These are phyloP conservation scores for Sarocladium strictum DNA, from an alignment of 2,329 filamentous ascomycete species.

Conservation along the genomic window DNA sequence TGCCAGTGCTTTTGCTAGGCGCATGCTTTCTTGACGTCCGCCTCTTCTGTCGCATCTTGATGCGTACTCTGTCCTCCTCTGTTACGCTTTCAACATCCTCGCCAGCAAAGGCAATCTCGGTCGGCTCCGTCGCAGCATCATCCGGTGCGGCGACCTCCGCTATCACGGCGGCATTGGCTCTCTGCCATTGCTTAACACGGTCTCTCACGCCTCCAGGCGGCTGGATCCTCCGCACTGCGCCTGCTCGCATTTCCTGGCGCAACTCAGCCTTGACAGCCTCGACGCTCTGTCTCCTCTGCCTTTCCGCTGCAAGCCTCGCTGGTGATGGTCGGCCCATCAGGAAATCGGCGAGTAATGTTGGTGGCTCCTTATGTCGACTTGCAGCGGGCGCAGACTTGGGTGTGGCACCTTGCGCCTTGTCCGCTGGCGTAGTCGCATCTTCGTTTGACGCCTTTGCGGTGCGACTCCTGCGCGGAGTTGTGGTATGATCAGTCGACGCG, in stretches of 20 bases:
- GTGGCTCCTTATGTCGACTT: slow-evolving; percentile 22
- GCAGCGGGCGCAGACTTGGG: slow-evolving; percentile 38
- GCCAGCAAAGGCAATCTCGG: slow-evolving; percentile 53
- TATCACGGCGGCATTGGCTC: slow-evolving; percentile 64
- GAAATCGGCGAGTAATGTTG: slow-evolving; percentile 50
- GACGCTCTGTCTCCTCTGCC: slow-evolving; percentile 49
- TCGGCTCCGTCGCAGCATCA: slow-evolving; percentile 49
- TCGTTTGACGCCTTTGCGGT: slow-evolving; percentile 9
- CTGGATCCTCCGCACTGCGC: slow-evolving; percentile 51
- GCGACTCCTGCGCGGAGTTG: not conserved
- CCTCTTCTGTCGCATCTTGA: slow-evolving; percentile 46
- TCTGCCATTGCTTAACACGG: slow-evolving; percentile 81
- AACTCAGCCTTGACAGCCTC: slow-evolving; percentile 51
- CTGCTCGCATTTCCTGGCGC: slow-evolving; percentile 50
- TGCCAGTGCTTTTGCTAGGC: slow-evolving; percentile 7
- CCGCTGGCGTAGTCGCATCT: slow-evolving; percentile 13
- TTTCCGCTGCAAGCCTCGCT: slow-evolving; percentile 46
- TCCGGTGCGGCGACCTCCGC: slow-evolving; percentile 29
- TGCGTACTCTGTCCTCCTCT: slow-evolving; percentile 53
- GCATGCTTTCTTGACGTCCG: slow-evolving; percentile 24
- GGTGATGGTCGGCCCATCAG: slow-evolving; percentile 51
- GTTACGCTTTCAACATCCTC: slow-evolving; percentile 54
- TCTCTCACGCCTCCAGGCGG: slow-evolving; percentile 65
- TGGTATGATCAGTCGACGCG: slow-evolving; percentile 12
- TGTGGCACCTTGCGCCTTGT: slow-evolving; percentile 17